Evolutionary conservation across 768 basidiomycete species (phyloP).

Genomic region (Kwoniella europaea): DNA sequence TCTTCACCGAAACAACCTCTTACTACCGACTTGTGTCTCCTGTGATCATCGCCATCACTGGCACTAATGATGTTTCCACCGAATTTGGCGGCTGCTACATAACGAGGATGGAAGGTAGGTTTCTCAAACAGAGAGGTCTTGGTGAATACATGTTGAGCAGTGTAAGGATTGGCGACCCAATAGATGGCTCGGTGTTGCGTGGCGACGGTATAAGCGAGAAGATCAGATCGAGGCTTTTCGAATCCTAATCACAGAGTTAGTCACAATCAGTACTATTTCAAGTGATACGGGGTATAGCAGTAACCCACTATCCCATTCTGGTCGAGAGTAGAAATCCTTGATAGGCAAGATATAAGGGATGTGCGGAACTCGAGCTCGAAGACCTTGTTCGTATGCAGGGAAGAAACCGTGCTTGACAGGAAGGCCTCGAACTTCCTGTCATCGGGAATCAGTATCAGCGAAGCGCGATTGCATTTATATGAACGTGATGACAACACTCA

Average conservation of each 20-base stretch:
- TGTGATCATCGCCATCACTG: conserved; percentile 31
- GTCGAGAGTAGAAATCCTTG: conserved; percentile 18
- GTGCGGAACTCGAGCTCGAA: conserved; percentile 32
- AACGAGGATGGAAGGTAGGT: conserved; percentile 25
- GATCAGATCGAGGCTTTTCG: conserved; percentile 31
- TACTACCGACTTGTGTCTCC: conserved; percentile 35
- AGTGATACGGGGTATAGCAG: not conserved
- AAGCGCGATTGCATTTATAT: not conserved
- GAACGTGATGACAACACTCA: not conserved
- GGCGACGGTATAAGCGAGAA: conserved; percentile 33
- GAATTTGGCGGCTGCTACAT: conserved; percentile 30
- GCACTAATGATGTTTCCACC: conserved; percentile 33
- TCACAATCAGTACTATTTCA: not conserved
- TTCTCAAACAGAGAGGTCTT: conserved; percentile 24
- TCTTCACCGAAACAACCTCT: conserved; percentile 39
- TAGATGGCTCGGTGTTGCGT: conserved; percentile 30
- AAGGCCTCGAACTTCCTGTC: conserved; percentile 36
- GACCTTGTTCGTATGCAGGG: conserved; percentile 35
- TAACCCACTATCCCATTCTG: conserved; percentile 14
- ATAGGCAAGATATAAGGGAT: conserved; percentile 36
- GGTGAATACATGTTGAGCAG: conserved; percentile 17
- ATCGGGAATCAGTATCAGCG: too few species aligned
- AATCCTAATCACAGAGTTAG: conserved; percentile 27
- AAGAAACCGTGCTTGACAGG: conserved; percentile 31
- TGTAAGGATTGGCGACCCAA: conserved; percentile 25